Percentiles rank a stretch among this genome's conserved stretches.
Conservation (phyloP, 2,329 filamentous ascomycete species). For the Cordyceps javanica region DNA sequence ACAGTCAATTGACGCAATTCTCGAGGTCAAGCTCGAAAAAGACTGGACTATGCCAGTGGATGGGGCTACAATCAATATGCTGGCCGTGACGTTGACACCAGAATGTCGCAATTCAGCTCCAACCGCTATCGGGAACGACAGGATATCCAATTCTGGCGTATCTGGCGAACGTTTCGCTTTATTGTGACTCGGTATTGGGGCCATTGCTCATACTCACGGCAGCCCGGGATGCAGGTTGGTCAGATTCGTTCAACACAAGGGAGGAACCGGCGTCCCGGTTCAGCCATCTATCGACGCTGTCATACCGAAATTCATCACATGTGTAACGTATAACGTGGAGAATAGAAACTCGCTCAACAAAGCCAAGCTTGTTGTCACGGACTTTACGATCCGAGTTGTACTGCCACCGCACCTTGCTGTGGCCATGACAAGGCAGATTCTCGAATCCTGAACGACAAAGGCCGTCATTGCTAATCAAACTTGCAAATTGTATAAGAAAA, state of each 20-base stretch:
- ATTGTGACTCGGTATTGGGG: constrained; percentile 31
- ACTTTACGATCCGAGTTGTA: constrained; percentile 22
- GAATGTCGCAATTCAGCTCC: constrained; percentile 39
- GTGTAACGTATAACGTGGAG: constrained; percentile 7
- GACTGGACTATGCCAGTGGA: constrained; percentile 41
- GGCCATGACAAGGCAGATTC: not conserved
- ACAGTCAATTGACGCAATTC: constrained; percentile 33
- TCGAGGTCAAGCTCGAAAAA: constrained; percentile 35
- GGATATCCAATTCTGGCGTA: constrained; percentile 40
- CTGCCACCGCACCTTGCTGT: constrained; percentile 19
- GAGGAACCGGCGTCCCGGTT: constrained; percentile 17
- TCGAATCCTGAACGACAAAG: constrained; percentile 18
- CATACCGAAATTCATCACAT: constrained; percentile 14
- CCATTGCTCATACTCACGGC: constrained; percentile 27
- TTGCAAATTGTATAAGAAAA: too few species aligned
- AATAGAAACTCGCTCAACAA: constrained; percentile 20
- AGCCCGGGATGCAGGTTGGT: constrained; percentile 15
- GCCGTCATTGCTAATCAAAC: constrained; percentile 16
- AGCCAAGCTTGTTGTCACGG: constrained; percentile 16
- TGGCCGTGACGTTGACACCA: constrained; percentile 33
- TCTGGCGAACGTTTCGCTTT: constrained; percentile 38
- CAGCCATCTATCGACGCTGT: constrained; percentile 15
- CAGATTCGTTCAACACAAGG: constrained; percentile 22
- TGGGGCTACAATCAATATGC: constrained; percentile 37
- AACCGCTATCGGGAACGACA: constrained; percentile 40